These are phyloP conservation scores for Daphne laureola DNA, from an alignment of 441 rosid species.

Conservation along the genomic window DNA sequence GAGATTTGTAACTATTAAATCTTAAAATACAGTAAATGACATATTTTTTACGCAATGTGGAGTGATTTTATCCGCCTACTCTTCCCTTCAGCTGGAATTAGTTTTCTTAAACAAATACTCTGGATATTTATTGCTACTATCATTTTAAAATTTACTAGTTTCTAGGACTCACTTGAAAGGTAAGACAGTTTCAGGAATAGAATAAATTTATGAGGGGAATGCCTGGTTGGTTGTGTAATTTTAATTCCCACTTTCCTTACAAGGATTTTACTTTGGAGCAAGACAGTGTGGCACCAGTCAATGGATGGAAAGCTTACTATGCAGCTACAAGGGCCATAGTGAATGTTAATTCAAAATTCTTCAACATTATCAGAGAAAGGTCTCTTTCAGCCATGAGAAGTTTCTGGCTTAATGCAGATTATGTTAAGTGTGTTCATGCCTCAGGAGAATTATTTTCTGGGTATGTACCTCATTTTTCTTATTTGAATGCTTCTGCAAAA, in stretches of 20 bases:
- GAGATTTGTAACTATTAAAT: too few relatives aligned
- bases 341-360: conserved; percentile 75
- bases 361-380: conserved; percentile 72
- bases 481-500: too few relatives aligned
- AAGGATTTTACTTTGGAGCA: conserved; percentile 95
- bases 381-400: conserved; percentile 68
- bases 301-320: conserved; percentile 96
- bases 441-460: conserved; percentile 88
- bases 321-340: conserved; percentile 87
- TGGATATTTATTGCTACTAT: too few relatives aligned
- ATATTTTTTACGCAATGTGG: too few relatives aligned
- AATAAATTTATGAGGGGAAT: too few relatives aligned
- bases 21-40: too few relatives aligned
- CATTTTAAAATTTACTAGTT: too few relatives aligned
- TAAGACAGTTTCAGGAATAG: too few relatives aligned
- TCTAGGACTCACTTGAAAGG: too few relatives aligned
- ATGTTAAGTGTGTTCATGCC: conserved; percentile 86
- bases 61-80: too few relatives aligned
- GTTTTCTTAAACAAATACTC: too few relatives aligned
- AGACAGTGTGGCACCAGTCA: conserved; percentile 65
- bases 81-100: too few relatives aligned
- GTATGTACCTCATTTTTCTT: conserved; percentile 27
- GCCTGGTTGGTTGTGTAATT: background rate
- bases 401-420: conserved; percentile 85
- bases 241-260: conserved; percentile 6